These are phyloP conservation scores for Pyrus pyrifolia DNA, from an alignment of 306 rosid genomes.

Conservation along the genomic window DNA sequence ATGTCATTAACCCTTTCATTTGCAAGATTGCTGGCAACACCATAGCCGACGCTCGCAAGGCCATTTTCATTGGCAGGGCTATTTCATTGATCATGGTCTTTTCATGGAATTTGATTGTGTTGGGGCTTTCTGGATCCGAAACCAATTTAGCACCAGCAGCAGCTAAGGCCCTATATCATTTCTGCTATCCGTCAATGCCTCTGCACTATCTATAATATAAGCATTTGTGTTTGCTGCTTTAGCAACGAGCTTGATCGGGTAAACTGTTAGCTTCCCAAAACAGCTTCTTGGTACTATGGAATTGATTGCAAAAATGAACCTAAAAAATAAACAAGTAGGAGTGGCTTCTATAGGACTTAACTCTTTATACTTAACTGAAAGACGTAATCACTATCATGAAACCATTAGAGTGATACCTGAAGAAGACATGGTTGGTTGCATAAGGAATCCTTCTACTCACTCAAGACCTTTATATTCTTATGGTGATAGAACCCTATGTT, in stretches of 20 bases:
- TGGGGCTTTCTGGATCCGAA: slow-evolving; percentile 38
- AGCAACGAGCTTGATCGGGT: slow-evolving; percentile 26
- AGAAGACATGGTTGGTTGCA: too few species aligned
- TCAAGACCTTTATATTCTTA: too few species aligned
- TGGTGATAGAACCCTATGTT: too few species aligned
- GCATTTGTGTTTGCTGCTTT: slow-evolving; percentile 32
- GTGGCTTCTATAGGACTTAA: too few species aligned
- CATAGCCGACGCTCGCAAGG: slow-evolving; percentile 35
- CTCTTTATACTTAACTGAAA: too few species aligned
- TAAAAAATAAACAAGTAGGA: neutral
- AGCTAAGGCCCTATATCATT: slow-evolving; percentile 35
- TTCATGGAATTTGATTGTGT: slow-evolving; percentile 56
- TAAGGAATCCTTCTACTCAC: too few species aligned
- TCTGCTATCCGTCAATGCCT: slow-evolving; percentile 50
- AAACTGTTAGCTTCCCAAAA: slow-evolving; percentile 52
- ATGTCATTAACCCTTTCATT: slow-evolving; percentile 53
- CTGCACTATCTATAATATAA: slow-evolving; percentile 45
- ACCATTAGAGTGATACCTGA: too few species aligned
- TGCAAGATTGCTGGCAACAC: slow-evolving; percentile 49
- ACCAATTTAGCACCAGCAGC: neutral
- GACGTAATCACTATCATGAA: too few species aligned
- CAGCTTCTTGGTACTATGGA: slow-evolving; percentile 50
- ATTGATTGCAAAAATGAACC: slow-evolving; percentile 13
- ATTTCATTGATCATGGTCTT: slow-evolving; percentile 49
- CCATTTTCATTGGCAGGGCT: slow-evolving; percentile 46